phyloP scores from a whole-genome alignment of 2,329 filamentous ascomycete genomes.

The Pseudocercospora pini-densiflorae region DNA sequence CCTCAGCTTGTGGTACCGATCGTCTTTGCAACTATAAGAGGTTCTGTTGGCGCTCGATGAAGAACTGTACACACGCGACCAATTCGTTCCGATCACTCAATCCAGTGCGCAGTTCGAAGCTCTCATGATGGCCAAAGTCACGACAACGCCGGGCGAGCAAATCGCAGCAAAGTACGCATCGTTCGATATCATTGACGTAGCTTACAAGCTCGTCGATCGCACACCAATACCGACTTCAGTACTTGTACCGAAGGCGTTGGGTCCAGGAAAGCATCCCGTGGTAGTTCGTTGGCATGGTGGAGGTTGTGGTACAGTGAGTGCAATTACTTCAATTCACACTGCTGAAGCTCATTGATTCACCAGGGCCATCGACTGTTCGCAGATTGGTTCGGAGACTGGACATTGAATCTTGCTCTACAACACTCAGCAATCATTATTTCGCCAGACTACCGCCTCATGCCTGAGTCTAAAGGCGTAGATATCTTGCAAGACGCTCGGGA shows the following conservation, averaged over 20 bases:
- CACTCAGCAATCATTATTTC: conserved; percentile 52
- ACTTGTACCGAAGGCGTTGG: conserved; percentile 45
- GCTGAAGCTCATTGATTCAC: neutral
- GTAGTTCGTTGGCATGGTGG: conserved; percentile 53
- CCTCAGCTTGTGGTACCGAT: neutral
- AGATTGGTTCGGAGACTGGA: conserved; percentile 36
- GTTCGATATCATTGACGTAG: conserved; percentile 46
- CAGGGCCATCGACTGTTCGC: conserved; percentile 19
- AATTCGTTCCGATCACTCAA: neutral
- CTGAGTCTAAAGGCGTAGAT: conserved; percentile 52
- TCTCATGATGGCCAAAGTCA: neutral
- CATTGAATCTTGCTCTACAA: conserved; percentile 45
- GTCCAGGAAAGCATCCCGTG: conserved; percentile 44
- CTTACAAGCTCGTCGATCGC: conserved; percentile 48
- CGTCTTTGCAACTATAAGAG: neutral
- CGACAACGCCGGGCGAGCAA: neutral
- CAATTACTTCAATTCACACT: neutral
- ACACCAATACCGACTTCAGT: conserved; percentile 46
- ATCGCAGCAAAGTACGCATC: conserved; percentile 41
- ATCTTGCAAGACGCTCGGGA: conserved; percentile 54
- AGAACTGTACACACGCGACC: neutral
- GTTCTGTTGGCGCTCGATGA: neutral
- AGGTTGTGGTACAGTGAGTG: conserved; percentile 41
- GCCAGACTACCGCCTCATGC: conserved; percentile 58
- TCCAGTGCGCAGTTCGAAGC: neutral